phyloP scores from a whole-genome alignment of 2,329 filamentous ascomycete genomes.

The Fusarium nodosum region DNA sequence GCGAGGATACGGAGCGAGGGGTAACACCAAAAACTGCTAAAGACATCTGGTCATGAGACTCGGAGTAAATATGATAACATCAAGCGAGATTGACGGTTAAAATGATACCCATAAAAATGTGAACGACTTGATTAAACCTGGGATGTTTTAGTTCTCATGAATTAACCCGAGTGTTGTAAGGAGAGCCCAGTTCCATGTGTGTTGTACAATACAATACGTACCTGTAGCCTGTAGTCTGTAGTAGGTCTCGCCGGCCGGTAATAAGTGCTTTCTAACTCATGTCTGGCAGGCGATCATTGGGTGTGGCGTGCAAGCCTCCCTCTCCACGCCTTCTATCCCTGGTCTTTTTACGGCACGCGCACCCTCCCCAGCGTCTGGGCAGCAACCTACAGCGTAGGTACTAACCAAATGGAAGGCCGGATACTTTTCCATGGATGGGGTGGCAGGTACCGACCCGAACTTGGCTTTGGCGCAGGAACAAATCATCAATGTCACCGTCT shows the following conservation, averaged over 20 bases:
- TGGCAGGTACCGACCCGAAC: slow-evolving; percentile 44
- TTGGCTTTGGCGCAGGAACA: slow-evolving; percentile 42
- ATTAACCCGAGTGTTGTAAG: neutral
- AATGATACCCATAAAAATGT: neutral
- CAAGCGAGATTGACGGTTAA: neutral
- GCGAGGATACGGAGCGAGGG: slow-evolving; percentile 7
- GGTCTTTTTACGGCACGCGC: slow-evolving; percentile 38
- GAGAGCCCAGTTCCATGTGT: neutral
- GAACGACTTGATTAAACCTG: neutral
- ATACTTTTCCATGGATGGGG: slow-evolving; percentile 24
- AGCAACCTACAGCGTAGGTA: neutral
- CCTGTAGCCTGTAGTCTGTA: too few relatives aligned
- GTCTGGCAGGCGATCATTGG: slow-evolving; percentile 4
- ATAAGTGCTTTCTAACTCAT: slow-evolving; percentile 1
- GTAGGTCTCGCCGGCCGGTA: slow-evolving; percentile 6
- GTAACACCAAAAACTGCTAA: neutral
- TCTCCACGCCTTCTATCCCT: slow-evolving; percentile 32
- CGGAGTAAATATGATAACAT: neutral
- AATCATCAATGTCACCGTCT: slow-evolving; percentile 47
- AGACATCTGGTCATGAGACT: neutral
- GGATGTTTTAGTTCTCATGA: neutral
- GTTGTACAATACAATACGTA: neutral
- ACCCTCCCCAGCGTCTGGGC: slow-evolving; percentile 14
- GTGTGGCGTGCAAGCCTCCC: neutral
- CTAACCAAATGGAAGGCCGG: slow-evolving; percentile 10